A percentile compares a stretch with the other conserved stretches of the same genome.
These are phyloP conservation scores for Otatea glauca DNA, from an alignment of 176 grass and related monocot genomes.

Conservation along the genomic window DNA sequence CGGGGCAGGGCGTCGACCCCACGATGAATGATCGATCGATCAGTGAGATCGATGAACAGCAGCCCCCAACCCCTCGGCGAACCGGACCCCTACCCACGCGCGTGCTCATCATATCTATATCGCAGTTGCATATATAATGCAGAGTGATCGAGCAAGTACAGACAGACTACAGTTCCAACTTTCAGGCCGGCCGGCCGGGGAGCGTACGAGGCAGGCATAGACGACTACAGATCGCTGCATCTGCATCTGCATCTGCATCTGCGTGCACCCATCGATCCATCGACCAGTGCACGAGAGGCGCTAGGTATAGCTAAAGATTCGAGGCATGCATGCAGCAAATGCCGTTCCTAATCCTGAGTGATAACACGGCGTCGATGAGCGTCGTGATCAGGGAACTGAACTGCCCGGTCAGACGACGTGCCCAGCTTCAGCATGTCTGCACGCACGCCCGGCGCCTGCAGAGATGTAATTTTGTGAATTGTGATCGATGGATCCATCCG, in stretches of 20 bases:
- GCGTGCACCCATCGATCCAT: background rate
- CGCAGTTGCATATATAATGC: background rate
- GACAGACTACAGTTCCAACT: background rate
- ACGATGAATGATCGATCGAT: background rate
- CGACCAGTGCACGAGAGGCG: background rate
- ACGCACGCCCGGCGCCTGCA: background rate
- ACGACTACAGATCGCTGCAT: background rate
- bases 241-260: background rate
- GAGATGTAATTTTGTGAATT: background rate
- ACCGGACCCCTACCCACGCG: slow-evolving; percentile 51
- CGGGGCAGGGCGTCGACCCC: background rate
- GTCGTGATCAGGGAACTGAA: background rate
- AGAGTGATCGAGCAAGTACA: background rate
- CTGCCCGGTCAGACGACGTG: background rate
- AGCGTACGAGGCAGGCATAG: background rate
- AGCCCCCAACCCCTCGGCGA: background rate
- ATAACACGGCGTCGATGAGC: background rate
- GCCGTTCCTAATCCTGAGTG: background rate
- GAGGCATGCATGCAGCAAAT: background rate
- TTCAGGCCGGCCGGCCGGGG: background rate
- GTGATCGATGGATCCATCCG: background rate
- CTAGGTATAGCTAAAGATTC: background rate
- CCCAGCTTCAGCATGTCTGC: background rate
- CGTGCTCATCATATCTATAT: background rate
- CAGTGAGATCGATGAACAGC: slow-evolving; percentile 27